These are phyloP conservation scores for Iris pallida DNA, from an alignment of 116 monocot genomes.

Conservation along the genomic window DNA sequence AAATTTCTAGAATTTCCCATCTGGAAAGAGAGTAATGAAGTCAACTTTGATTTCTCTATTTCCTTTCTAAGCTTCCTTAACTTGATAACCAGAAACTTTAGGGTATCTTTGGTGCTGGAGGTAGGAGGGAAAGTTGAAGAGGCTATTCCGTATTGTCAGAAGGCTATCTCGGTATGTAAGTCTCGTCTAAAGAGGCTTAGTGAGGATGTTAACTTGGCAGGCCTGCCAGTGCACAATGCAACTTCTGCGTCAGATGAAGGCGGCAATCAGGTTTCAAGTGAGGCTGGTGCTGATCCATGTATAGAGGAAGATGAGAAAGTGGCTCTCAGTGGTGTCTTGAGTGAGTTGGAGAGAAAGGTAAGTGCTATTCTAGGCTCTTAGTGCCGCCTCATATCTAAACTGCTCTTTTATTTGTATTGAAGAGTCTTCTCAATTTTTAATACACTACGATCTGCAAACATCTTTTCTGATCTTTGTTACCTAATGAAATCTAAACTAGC, in stretches of 20 bases:
- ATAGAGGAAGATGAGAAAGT: slow-evolving; percentile 45
- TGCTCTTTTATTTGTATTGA: background rate
- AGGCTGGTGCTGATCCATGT: slow-evolving; percentile 1
- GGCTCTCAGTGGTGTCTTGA: slow-evolving; percentile 46
- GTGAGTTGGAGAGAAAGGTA: slow-evolving; percentile 90
- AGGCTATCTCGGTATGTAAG: slow-evolving; percentile 64
- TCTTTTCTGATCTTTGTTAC: no score
- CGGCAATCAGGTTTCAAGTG: slow-evolving; percentile 3
- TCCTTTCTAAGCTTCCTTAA: slow-evolving; percentile 8
- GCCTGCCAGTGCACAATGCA: background rate
- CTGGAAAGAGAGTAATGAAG: background rate
- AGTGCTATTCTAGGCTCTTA: background rate
- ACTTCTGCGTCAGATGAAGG: slow-evolving; percentile 4
- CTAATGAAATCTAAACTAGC: no score
- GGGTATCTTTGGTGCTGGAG: slow-evolving; percentile 78
- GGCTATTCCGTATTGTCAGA: slow-evolving; percentile 71
- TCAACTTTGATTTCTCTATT: background rate
- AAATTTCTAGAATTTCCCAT: background rate
- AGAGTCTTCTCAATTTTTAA: no score
- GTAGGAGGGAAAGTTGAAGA: slow-evolving; percentile 59
- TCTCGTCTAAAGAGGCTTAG: slow-evolving; percentile 53
- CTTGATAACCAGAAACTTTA: slow-evolving; percentile 55
- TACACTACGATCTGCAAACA: no score
- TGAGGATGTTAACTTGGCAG: slow-evolving; percentile 19
- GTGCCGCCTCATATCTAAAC: background rate